Evolutionary conservation across 805 yeast genomes (phyloP), one percentile per base, ranked within the genome.

Genomic region (Candida ortonii): DNA sequence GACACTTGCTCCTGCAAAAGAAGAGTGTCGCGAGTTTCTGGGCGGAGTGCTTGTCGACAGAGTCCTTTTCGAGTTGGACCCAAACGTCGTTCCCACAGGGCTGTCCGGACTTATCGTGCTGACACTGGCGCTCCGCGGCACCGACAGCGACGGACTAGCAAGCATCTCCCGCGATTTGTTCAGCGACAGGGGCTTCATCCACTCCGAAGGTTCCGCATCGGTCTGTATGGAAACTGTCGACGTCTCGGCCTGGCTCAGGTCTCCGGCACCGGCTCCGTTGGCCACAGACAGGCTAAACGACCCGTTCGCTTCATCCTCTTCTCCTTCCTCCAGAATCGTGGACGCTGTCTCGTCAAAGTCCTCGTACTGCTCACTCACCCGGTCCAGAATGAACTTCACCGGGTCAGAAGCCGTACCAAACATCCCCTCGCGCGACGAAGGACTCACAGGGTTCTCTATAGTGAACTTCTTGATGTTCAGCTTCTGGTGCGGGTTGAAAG

Each of bases 371-470:
- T 30, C 36, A 8, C 16, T 25, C 10, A 34, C 15, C 12, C 30
- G 39, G 13, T 45, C 44, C 22, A 42, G 12, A 3, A 55, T 33
- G 25, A 47, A 51, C 22, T 44, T 43, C 16, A 57, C 33, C 19
- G 62, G 64, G 41, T 59, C 64, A 4, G 38, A 30, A 3, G 64
- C 53, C 2, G 52, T 39, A 5, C 38, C 43, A 41, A 61, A 62
- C 46, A 62, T 46, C 6, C 67, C 67, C 3, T 51, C 43, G n/a
- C 49, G 38, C 3, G 57, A 50, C 25, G 40, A 47, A 1, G 65
- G 59, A 18, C 44, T 40, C n/a, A 62, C 64, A 1, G 68, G 68
- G 34, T 61, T 61, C 16, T 61, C 64, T 16, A 62, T 49, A 17
- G 41, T 37, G 34, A 61, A 41, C 1, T 41, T 41, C 23, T 49